Base-by-base conservation (phyloP, 2,329 filamentous ascomycete species). In the Ophiosphaerella korrae region DNA sequence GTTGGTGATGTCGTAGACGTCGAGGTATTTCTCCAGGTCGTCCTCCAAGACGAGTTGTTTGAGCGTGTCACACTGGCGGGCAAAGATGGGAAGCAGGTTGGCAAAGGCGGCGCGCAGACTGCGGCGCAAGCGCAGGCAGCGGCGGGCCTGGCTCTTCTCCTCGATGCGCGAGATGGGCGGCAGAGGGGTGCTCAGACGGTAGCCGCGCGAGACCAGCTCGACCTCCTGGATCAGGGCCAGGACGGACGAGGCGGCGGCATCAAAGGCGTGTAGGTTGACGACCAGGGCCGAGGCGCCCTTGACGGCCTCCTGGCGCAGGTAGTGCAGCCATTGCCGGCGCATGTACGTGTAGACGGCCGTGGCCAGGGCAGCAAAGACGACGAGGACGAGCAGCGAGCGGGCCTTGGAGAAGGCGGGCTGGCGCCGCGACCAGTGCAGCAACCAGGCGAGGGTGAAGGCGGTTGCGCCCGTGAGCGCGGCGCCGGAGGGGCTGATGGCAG, bases 81-180 rank as follows among this genome's bases (percentile, higher is more conserved):
- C 84, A 64, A 92, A 92, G 18, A 84, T 83, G 37, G 86, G 82
- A 35, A 96, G 84, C 45, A 89, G 82, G 12, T 87, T 83, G 34
- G 82, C 82, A 54, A 96, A 85, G 52, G 85, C 86, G 40, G 82
- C 82, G 45, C 85, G 86, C 6, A 97, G 79, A n/a, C 84, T 84
- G 55, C 87, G 87, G 53, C 94, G 88, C 33, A 99, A 78, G 55
- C 90, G 85, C 55, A 87, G 78, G 68, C 94, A 99, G 66, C 91
- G 87, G 62, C 91, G 84, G 7, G 81, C 84, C 70, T 95, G 89
- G 37, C 85, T 85, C 53, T 86, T 86, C 61, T 95, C 91, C 71
- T 99, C 94, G 29, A 99, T 80, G 39, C 93, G 86, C 60, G 89
- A 95, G 53, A 97, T 88, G n/a, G 94, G 94, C 6, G 94, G 93